Percentiles rank a stretch among this genome's conserved stretches.
phyloP scores from a whole-genome alignment of 2,329 filamentous ascomycete species.

The Colletotrichum australisinense region DNA sequence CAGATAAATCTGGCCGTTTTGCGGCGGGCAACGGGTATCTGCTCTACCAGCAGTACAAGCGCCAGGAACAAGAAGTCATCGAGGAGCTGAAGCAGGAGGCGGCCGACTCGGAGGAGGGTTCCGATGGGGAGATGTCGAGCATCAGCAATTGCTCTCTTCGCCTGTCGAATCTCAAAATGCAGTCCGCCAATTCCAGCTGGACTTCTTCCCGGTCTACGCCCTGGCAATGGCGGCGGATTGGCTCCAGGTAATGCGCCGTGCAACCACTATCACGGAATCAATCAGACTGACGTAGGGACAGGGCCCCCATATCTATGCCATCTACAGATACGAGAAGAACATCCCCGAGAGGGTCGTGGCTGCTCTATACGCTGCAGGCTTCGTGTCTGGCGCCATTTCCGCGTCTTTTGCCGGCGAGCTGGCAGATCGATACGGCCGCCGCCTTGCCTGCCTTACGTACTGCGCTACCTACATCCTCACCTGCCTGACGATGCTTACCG shows the following conservation, averaged over 20 bases:
- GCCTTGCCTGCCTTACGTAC: conserved; percentile 63
- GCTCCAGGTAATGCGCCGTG: conserved; percentile 42
- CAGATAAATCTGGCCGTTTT: conserved; percentile 39
- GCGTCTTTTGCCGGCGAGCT: conserved; percentile 52
- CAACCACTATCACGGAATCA: not conserved
- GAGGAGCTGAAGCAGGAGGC: conserved; percentile 29
- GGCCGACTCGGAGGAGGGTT: conserved; percentile 12
- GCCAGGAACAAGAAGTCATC: conserved; percentile 13
- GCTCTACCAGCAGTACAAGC: conserved; percentile 40
- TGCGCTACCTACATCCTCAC: conserved; percentile 63
- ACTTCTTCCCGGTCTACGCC: conserved; percentile 42
- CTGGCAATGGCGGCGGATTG: conserved; percentile 48
- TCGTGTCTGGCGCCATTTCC: conserved; percentile 60
- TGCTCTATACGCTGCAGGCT: conserved; percentile 57
- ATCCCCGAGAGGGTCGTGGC: conserved; percentile 58
- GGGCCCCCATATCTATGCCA: conserved; percentile 62
- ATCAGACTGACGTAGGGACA: conserved; percentile 34
- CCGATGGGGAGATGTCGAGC: conserved; percentile 26
- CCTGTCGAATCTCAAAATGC: conserved; percentile 24
- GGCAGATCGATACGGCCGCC: conserved; percentile 59
- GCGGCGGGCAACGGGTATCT: conserved; percentile 39
- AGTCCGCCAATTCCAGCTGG: conserved; percentile 37
- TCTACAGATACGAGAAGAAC: conserved; percentile 62
- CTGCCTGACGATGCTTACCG: conserved; percentile 62
- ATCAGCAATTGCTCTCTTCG: conserved; percentile 15